Conservation (phyloP, 2,329 filamentous ascomycete genomes). For the Tolypocladium tropicale region DNA sequence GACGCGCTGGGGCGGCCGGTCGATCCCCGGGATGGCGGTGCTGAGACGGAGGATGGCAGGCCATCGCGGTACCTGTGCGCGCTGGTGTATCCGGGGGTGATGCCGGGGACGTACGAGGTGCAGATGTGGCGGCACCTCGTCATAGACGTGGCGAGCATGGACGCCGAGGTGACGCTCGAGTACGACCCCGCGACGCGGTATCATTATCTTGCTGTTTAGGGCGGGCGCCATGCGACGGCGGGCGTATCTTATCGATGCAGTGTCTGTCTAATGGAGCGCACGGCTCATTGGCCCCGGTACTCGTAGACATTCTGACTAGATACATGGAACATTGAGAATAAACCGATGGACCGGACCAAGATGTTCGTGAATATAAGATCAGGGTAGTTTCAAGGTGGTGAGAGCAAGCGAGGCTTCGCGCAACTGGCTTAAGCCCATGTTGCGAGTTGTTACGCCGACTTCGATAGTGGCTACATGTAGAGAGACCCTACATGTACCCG, state of each 20-base stretch:
- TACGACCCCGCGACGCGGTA: constrained; percentile 33
- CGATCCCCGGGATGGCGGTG: not conserved
- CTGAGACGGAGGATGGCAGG: constrained; percentile 3
- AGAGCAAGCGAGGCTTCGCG: no score
- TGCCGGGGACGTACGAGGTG: constrained; percentile 27
- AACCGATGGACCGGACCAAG: no score
- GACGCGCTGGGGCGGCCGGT: constrained; percentile 12
- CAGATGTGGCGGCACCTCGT: constrained; percentile 27
- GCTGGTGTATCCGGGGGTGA: constrained; percentile 20
- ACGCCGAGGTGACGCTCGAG: constrained; percentile 29
- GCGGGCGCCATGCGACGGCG: not conserved
- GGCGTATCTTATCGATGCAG: not conserved
- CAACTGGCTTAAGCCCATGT: no score
- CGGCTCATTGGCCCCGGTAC: not conserved
- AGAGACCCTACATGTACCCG: no score
- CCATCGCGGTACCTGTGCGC: constrained; percentile 23
- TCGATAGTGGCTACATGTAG: no score
- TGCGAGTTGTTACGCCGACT: no score
- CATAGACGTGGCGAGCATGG: constrained; percentile 23
- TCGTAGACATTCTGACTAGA: no score
- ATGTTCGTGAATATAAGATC: no score
- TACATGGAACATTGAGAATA: no score
- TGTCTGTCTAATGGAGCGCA: not conserved
- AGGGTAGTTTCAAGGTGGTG: no score
- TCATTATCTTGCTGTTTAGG: constrained; percentile 22